These are phyloP conservation scores for Beauveria scarabaeidicola DNA, from an alignment of 2,329 filamentous ascomycete genomes.

Conservation along the genomic window DNA sequence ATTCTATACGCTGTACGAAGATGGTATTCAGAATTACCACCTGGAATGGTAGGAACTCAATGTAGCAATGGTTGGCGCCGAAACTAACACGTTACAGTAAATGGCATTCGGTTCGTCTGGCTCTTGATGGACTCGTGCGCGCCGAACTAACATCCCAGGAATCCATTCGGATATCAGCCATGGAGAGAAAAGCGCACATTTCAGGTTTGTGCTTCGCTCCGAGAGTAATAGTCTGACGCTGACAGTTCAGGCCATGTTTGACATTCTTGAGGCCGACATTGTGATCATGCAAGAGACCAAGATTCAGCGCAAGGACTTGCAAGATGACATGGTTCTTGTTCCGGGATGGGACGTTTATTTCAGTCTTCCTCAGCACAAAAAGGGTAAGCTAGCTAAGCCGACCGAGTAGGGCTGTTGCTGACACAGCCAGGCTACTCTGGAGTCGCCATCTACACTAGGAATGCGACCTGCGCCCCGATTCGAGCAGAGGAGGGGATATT, in stretches of 20 bases:
- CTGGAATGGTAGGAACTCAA: conserved; percentile 59
- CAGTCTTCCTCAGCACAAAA: conserved; percentile 87
- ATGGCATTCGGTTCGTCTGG: conserved; percentile 63
- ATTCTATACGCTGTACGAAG: conserved; percentile 15
- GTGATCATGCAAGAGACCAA: conserved; percentile 94
- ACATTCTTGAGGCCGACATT: conserved; percentile 84
- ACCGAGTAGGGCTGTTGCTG: neutral
- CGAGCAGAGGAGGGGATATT: conserved; percentile 91
- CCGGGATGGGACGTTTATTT: conserved; percentile 96
- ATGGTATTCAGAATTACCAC: conserved; percentile 78
- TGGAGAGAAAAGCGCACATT: conserved; percentile 66
- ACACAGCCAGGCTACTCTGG: conserved; percentile 71
- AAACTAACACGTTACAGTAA: conserved; percentile 42
- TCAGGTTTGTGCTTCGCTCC: conserved; percentile 37
- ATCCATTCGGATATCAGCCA: conserved; percentile 77
- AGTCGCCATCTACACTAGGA: conserved; percentile 91
- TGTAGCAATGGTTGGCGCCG: neutral
- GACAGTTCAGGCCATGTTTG: conserved; percentile 70
- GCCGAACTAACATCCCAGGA: conserved; percentile 37
- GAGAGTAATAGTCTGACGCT: neutral
- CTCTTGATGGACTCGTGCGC: neutral
- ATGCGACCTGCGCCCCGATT: conserved; percentile 73
- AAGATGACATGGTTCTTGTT: conserved; percentile 91
- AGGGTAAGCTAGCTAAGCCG: conserved; percentile 49
- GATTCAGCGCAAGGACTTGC: conserved; percentile 85